Percentiles rank a stretch among this genome's conserved stretches.
phyloP scores from a whole-genome alignment of 495 filamentous ascomycete species.

The Trichoderma gamsii region DNA sequence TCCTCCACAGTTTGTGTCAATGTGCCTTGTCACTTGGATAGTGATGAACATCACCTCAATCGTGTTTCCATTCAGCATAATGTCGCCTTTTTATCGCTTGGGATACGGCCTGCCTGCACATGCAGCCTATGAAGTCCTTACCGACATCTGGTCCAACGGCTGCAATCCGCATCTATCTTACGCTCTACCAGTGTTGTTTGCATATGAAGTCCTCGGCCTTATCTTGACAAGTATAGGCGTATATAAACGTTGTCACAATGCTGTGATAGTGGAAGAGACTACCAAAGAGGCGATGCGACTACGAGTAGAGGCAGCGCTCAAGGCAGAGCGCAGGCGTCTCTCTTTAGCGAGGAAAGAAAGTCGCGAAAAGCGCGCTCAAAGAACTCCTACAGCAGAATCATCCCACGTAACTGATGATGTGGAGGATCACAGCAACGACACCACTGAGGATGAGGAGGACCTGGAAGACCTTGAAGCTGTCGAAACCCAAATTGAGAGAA shows the following conservation, averaged over 20 bases:
- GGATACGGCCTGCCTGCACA: constrained; percentile 45
- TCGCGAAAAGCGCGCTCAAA: background rate
- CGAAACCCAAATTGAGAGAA: background rate
- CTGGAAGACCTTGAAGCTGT: background rate
- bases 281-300: background rate
- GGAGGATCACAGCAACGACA: background rate
- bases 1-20: constrained; percentile 37
- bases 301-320: constrained; percentile 4
- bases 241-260: constrained; percentile 28
- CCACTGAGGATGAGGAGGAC: background rate
- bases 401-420: background rate
- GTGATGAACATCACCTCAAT: constrained; percentile 42
- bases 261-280: constrained; percentile 29
- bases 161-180: constrained; percentile 41
- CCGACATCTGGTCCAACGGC: constrained; percentile 45
- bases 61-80: constrained; percentile 43
- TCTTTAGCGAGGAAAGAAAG: background rate
- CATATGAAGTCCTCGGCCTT: constrained; percentile 31
- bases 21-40: constrained; percentile 45
- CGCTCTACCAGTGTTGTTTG: constrained; percentile 41
- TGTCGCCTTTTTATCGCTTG: constrained; percentile 42
- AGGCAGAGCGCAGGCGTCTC: background rate
- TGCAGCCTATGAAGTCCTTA: constrained; percentile 36
- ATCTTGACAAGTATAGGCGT: background rate
- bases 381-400: background rate